Percentiles rank a stretch among this genome's conserved stretches.
phyloP scores from a whole-genome alignment of 106 monocot species.

The Phalaenopsis aphrodite region DNA sequence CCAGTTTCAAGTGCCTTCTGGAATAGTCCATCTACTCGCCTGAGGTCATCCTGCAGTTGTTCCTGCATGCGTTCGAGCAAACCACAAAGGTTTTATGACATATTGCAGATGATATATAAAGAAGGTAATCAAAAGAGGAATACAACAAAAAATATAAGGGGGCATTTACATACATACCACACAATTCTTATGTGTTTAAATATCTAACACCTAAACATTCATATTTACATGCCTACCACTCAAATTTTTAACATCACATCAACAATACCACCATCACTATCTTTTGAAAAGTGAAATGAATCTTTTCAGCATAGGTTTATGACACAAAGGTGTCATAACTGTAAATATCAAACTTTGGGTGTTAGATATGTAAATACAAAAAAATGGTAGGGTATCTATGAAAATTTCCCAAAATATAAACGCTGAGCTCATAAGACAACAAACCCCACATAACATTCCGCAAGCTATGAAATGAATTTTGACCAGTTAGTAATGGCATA shows the following conservation, averaged over 20 bases:
- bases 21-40: constrained; percentile 49
- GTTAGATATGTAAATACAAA: too few species aligned
- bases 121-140: background rate
- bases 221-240: too few species aligned
- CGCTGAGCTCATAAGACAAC: background rate
- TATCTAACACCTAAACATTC: too few species aligned
- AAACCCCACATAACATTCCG: background rate
- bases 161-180: too few species aligned
- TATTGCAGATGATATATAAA: background rate
- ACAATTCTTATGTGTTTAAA: too few species aligned
- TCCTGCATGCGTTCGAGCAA: constrained; percentile 33
- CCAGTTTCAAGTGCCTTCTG: constrained; percentile 47
- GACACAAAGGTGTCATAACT: too few species aligned
- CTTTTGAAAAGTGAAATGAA: too few species aligned
- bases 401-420: background rate
- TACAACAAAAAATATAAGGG: background rate
- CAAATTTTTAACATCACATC: too few species aligned
- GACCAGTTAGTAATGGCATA: background rate
- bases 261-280: too few species aligned
- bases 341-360: too few species aligned
- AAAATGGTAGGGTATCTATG: too few species aligned
- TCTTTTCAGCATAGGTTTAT: too few species aligned
- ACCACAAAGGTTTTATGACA: background rate
- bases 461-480: background rate
- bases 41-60: constrained; percentile 49